Conservation (phyloP, 805 yeast species). For the Osmozyma mogii region DNA sequence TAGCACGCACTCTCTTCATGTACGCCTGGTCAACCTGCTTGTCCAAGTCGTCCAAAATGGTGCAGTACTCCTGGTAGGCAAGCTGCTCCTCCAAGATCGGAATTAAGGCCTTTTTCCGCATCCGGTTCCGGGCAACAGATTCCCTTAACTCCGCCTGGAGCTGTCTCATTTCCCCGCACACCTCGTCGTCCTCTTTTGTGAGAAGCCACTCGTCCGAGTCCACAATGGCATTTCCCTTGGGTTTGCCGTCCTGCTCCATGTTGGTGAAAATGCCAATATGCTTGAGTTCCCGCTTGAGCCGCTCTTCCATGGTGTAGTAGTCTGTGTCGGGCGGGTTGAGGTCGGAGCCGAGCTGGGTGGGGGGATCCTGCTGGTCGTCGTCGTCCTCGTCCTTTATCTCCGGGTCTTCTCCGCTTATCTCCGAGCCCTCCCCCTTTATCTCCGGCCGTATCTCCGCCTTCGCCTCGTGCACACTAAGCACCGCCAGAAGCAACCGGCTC, state of each 20-base stretch:
- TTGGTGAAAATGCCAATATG: slow-evolving; percentile 87
- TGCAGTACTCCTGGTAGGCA: slow-evolving; percentile 90
- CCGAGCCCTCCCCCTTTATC: slow-evolving; percentile 14
- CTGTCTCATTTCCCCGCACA: slow-evolving; percentile 71
- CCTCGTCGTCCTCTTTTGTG: slow-evolving; percentile 88
- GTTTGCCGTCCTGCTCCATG: slow-evolving; percentile 21
- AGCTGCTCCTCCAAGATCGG: slow-evolving; percentile 80
- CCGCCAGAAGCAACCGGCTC: slow-evolving; percentile 74
- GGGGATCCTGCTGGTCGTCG: slow-evolving; percentile 18
- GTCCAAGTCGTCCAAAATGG: slow-evolving; percentile 87
- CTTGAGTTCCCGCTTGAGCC: slow-evolving; percentile 78
- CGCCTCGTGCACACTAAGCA: slow-evolving; percentile 40
- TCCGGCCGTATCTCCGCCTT: slow-evolving; percentile 17
- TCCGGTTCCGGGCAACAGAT: slow-evolving; percentile 55
- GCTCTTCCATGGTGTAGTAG: slow-evolving; percentile 76
- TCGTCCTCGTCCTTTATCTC: slow-evolving; percentile 10
- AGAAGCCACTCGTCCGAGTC: slow-evolving; percentile 66
- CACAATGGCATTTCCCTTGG: slow-evolving; percentile 19
- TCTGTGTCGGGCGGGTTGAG: slow-evolving; percentile 48
- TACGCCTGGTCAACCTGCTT: slow-evolving; percentile 96
- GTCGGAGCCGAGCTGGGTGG: slow-evolving; percentile 30
- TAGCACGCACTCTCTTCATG: slow-evolving; percentile 68
- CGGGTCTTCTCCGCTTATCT: slow-evolving; percentile 12
- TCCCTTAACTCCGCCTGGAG: slow-evolving; percentile 62
- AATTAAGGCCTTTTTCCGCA: slow-evolving; percentile 54